Evolutionary conservation across 2,329 filamentous ascomycete genomes (phyloP).

Genomic region (Ascochyta rabiei): DNA sequence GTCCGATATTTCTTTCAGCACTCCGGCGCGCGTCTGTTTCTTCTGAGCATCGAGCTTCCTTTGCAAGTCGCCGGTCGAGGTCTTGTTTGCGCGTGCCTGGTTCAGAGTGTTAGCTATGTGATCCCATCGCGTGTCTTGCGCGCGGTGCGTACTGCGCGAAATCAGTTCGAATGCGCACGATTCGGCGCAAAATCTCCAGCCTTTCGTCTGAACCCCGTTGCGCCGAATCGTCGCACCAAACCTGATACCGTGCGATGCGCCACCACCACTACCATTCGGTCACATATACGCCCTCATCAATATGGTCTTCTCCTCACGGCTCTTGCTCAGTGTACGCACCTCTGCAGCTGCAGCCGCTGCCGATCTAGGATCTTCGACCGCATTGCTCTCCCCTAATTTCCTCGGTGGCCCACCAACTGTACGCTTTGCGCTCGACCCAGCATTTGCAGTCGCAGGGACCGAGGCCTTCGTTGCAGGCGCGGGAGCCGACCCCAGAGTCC

Average conservation of each 20-base stretch:
- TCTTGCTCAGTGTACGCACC: constrained; percentile 60
- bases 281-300: constrained; percentile 28
- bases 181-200: background rate
- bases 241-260: background rate
- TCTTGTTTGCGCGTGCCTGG: constrained; percentile 71
- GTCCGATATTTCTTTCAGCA: too few relatives aligned
- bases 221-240: background rate
- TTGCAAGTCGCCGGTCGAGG: constrained; percentile 56
- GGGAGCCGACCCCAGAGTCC: constrained; percentile 67
- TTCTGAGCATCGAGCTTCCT: constrained; percentile 77
- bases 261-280: background rate
- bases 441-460: constrained; percentile 38
- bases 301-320: constrained; percentile 6
- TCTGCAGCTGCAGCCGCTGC: constrained; percentile 84
- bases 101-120: background rate
- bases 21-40: too few relatives aligned
- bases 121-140: background rate
- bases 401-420: constrained; percentile 58
- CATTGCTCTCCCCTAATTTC: constrained; percentile 63
- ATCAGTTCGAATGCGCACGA: background rate
- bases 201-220: background rate
- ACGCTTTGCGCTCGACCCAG: constrained; percentile 44
- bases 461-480: constrained; percentile 53
- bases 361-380: constrained; percentile 65
- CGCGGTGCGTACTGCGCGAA: background rate